Percentiles rank a stretch among this genome's conserved stretches.
These are phyloP conservation scores for Schizopora paradoxa DNA, from an alignment of 1,284 basidiomycete genomes.

Conservation along the genomic window DNA sequence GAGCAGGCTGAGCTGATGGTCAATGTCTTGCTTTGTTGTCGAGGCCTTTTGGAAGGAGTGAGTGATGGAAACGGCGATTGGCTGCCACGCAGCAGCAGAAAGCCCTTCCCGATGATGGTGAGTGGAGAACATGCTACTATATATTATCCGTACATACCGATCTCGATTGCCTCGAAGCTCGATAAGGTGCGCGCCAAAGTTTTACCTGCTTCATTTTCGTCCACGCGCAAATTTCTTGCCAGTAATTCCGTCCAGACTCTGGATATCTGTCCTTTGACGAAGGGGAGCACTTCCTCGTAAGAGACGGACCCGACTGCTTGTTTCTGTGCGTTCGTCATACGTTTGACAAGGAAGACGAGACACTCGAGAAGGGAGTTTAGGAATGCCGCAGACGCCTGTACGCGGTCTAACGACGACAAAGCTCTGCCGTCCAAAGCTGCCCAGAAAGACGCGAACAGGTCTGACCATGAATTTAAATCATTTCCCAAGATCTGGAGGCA, in stretches of 20 bases:
- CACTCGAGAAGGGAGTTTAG: constrained; percentile 68
- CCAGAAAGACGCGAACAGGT: constrained; percentile 75
- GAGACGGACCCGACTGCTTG: constrained; percentile 17
- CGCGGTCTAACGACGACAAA: constrained; percentile 48
- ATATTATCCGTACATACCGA: constrained; percentile 31
- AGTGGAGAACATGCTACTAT: constrained; percentile 1
- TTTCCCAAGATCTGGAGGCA: constrained; percentile 13
- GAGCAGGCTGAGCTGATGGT: background rate
- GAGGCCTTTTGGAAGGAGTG: background rate
- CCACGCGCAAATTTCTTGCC: constrained; percentile 39
- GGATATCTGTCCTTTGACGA: constrained; percentile 44
- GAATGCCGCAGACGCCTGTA: constrained; percentile 54
- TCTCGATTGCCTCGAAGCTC: constrained; percentile 36
- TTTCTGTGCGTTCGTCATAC: constrained; percentile 28
- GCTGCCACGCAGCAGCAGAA: constrained; percentile 43
- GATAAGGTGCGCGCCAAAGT: constrained; percentile 41
- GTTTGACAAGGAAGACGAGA: constrained; percentile 48
- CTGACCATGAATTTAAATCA: constrained; percentile 27
- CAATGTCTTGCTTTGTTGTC: background rate
- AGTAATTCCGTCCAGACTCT: constrained; percentile 47
- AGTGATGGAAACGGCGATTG: constrained; percentile 23
- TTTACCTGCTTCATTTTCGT: constrained; percentile 38
- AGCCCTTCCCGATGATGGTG: constrained; percentile 29
- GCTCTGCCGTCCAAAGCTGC: constrained; percentile 64
- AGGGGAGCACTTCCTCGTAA: constrained; percentile 21